Evolutionary conservation across 768 basidiomycete species (phyloP).

Genomic region (Lactifluus piperatus): DNA sequence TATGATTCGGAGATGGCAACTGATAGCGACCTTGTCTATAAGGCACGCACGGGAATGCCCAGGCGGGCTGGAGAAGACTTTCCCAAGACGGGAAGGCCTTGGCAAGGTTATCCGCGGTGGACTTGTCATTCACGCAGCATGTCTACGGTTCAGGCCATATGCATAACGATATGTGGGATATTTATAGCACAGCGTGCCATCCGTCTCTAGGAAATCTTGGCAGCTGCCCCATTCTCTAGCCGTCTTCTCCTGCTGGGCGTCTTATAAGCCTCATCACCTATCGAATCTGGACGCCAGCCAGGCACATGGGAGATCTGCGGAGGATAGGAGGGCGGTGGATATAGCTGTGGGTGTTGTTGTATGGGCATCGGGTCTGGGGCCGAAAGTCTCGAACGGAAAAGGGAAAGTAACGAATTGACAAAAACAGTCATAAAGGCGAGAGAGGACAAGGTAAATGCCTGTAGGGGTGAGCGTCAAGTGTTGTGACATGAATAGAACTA

Average conservation of each 20-base stretch:
- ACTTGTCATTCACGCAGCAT: background rate
- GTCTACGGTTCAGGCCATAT: background rate
- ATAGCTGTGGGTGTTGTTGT: constrained; percentile 15
- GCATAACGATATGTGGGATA: constrained; percentile 8
- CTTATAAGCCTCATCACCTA: constrained; percentile 23
- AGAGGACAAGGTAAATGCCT: constrained; percentile 72
- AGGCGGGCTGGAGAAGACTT: background rate
- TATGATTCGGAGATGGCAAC: constrained; percentile 14
- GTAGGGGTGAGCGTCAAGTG: background rate
- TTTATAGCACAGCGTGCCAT: background rate
- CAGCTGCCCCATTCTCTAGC: constrained; percentile 17
- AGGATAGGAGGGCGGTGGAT: constrained; percentile 18
- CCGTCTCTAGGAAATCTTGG: constrained; percentile 14
- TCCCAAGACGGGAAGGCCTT: background rate
- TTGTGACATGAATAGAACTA: constrained; percentile 4
- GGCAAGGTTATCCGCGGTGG: background rate
- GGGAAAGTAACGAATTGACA: constrained; percentile 69
- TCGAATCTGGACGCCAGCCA: constrained; percentile 12
- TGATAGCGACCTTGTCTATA: constrained; percentile 7
- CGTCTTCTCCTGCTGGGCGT: constrained; percentile 21
- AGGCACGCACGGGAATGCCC: background rate
- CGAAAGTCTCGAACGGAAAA: constrained; percentile 63
- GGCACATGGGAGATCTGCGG: constrained; percentile 7
- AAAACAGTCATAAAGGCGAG: constrained; percentile 70
- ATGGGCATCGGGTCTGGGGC: constrained; percentile 22